These are phyloP conservation scores for Aspergillus hancockii DNA, from an alignment of 495 filamentous ascomycete species.

Conservation along the genomic window DNA sequence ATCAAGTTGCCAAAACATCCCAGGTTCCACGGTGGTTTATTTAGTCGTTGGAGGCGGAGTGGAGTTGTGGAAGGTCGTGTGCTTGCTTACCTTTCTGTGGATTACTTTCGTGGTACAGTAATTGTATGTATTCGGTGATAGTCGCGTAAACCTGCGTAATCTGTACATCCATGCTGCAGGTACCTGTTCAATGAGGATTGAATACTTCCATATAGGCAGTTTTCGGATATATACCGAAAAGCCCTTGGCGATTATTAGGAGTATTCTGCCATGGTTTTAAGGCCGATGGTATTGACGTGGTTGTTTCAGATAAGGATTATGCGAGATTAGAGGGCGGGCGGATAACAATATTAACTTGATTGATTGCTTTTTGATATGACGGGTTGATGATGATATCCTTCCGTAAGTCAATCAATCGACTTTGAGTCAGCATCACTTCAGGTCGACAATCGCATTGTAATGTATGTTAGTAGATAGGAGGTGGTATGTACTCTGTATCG, in stretches of 20 bases:
- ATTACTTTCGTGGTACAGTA: neutral
- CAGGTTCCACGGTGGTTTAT: neutral
- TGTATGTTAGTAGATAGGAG: neutral
- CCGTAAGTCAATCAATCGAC: too few species aligned
- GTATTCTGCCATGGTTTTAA: too few species aligned
- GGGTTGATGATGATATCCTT: neutral
- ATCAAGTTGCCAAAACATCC: neutral
- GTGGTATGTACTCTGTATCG: too few species aligned
- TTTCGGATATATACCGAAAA: conserved; percentile 3
- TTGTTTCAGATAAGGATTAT: conserved; percentile 6
- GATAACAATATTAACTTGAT: neutral
- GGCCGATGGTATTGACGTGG: neutral
- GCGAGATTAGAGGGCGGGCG: conserved; percentile 1
- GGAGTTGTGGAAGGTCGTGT: neutral
- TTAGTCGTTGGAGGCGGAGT: neutral
- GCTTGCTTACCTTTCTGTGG: neutral
- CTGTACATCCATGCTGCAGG: neutral
- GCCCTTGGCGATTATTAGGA: neutral
- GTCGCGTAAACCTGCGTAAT: neutral
- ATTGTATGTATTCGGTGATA: neutral
- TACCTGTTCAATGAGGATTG: neutral
- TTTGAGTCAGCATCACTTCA: neutral
- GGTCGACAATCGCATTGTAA: neutral
- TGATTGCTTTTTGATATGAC: neutral
- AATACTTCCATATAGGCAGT: neutral